Percentiles rank a stretch among this genome's conserved stretches.
These are phyloP conservation scores for Alternaria novae-zelandiae DNA, from an alignment of 2,329 filamentous ascomycete species.

Conservation along the genomic window DNA sequence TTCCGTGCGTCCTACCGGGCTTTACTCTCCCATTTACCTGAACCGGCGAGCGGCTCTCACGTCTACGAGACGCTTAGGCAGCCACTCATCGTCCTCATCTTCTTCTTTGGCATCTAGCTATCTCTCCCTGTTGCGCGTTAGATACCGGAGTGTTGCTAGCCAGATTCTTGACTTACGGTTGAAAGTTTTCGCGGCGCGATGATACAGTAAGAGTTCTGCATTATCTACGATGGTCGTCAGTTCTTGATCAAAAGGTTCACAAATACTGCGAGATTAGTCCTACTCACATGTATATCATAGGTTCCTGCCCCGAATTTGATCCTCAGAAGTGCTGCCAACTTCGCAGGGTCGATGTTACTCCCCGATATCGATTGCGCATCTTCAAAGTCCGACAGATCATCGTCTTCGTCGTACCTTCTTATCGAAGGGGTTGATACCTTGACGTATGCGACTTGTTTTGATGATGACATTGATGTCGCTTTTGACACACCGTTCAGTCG, in stretches of 20 bases:
- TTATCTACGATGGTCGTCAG: background rate
- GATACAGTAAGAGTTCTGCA: conserved; percentile 18
- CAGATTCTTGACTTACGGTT: background rate
- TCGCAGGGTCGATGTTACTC: conserved; percentile 14
- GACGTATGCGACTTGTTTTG: background rate
- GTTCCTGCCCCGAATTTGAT: conserved; percentile 15
- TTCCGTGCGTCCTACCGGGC: background rate
- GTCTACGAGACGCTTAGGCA: background rate
- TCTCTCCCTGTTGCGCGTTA: background rate
- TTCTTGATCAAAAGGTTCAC: background rate
- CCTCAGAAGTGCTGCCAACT: conserved; percentile 11
- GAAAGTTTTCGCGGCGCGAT: conserved; percentile 15
- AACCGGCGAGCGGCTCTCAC: background rate
- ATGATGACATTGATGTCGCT: background rate
- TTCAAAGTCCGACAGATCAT: background rate
- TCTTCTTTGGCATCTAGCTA: conserved; percentile 6
- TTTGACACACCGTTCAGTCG: background rate
- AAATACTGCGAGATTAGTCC: background rate
- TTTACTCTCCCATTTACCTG: background rate
- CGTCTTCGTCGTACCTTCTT: background rate
- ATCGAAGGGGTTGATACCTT: background rate
- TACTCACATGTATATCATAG: conserved; percentile 8
- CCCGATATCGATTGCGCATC: conserved; percentile 12
- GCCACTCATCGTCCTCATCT: background rate
- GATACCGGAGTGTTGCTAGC: background rate